Evolutionary conservation across 169 alveolate species (phyloP).

Genomic region (Cryptosporidium tyzzeri): DNA sequence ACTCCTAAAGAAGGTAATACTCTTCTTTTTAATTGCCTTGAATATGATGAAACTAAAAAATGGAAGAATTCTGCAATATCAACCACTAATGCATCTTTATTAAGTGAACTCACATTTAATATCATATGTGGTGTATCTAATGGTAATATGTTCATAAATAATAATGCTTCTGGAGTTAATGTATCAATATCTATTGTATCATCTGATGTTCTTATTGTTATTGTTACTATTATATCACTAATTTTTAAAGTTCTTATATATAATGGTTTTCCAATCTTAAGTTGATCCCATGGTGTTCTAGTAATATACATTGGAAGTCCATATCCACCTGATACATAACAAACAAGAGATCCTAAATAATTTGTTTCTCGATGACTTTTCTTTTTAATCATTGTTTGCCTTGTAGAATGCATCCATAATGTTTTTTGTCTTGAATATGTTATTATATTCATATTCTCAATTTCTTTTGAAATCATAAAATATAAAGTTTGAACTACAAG

Average conservation of each 20-base stretch:
- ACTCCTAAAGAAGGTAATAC: constrained; percentile 91
- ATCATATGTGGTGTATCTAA: constrained; percentile 92
- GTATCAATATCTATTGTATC: constrained; percentile 80
- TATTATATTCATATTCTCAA: constrained; percentile 76
- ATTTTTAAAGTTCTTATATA: constrained; percentile 85
- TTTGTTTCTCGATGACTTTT: constrained; percentile 7
- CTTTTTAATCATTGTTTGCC: constrained; percentile 56
- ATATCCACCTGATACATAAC: constrained; percentile 73
- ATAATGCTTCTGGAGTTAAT: constrained; percentile 83
- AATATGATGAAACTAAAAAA: constrained; percentile 85
- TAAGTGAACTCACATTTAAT: constrained; percentile 86
- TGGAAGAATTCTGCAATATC: constrained; percentile 88
- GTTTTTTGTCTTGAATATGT: constrained; percentile 56
- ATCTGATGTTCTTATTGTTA: constrained; percentile 90
- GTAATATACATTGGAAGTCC: constrained; percentile 72
- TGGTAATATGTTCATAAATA: constrained; percentile 90
- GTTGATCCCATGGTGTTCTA: constrained; percentile 77
- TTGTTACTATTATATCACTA: constrained; percentile 85
- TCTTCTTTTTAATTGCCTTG: constrained; percentile 89
- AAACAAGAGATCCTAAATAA: constrained; percentile 45
- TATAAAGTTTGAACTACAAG: constrained; percentile 88
- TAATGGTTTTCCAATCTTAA: constrained; percentile 83
- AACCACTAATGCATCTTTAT: constrained; percentile 82
- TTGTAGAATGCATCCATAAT: constrained; percentile 50
- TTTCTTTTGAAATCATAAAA: constrained; percentile 84